phyloP scores from a whole-genome alignment of 805 yeast genomes.

The Metschnikowia similis region DNA sequence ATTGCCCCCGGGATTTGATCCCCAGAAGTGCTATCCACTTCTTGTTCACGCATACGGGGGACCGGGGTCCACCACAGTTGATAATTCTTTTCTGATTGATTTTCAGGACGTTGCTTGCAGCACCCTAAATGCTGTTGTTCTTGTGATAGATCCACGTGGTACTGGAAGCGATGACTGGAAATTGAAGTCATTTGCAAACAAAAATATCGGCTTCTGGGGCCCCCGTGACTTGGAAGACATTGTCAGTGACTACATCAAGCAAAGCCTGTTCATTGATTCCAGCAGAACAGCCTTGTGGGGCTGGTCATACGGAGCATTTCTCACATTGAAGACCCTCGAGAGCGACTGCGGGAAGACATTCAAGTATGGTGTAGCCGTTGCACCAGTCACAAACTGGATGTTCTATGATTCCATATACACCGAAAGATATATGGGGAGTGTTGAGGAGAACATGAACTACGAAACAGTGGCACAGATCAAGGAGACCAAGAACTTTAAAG shows the following conservation, averaged over 20 bases:
- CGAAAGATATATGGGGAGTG: constrained; percentile 67
- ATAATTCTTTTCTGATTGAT: constrained; percentile 43
- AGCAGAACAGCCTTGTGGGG: constrained; percentile 73
- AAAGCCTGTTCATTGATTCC: constrained; percentile 45
- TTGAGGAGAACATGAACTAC: constrained; percentile 46
- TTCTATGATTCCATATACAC: constrained; percentile 76
- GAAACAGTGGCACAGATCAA: constrained; percentile 38
- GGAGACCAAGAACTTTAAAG: constrained; percentile 41
- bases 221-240: constrained; percentile 61
- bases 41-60: constrained; percentile 74
- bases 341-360: constrained; percentile 58
- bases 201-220: constrained; percentile 69
- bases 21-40: constrained; percentile 50
- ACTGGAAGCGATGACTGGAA: constrained; percentile 79
- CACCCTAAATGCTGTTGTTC: constrained; percentile 53
- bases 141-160: constrained; percentile 76
- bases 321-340: constrained; percentile 70
- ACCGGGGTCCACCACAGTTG: constrained; percentile 67
- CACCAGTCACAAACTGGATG: constrained; percentile 80
- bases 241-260: constrained; percentile 46
- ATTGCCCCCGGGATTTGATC: constrained; percentile 53
- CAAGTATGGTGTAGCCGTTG: constrained; percentile 76
- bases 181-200: constrained; percentile 51
- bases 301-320: constrained; percentile 84
- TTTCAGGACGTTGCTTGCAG: constrained; percentile 61